These are phyloP conservation scores for Galerina sulciceps DNA, from an alignment of 768 basidiomycete species.

Conservation along the genomic window DNA sequence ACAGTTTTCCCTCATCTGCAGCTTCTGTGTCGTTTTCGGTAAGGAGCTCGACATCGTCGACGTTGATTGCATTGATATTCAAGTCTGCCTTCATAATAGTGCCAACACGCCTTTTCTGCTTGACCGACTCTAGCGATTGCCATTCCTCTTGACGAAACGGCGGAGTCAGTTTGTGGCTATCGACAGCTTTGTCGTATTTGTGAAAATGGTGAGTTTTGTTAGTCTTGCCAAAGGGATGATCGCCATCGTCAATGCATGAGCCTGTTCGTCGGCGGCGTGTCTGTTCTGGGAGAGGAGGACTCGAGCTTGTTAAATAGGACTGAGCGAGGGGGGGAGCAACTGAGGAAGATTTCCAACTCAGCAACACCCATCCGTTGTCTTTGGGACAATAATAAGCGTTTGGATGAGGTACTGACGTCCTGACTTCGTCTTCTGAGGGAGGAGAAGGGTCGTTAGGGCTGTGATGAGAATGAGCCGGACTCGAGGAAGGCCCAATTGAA, in stretches of 20 bases:
- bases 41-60: conserved; percentile 33
- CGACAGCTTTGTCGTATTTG: conserved; percentile 69
- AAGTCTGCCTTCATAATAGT: conserved; percentile 40
- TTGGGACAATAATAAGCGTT: conserved; percentile 83
- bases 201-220: conserved; percentile 87
- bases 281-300: conserved; percentile 59
- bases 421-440: conserved; percentile 61
- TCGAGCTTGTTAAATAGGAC: conserved; percentile 47
- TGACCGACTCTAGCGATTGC: conserved; percentile 53
- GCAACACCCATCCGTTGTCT: conserved; percentile 83
- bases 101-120: conserved; percentile 53
- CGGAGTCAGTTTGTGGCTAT: conserved; percentile 68
- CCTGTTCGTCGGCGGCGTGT: conserved; percentile 46
- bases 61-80: conserved; percentile 47
- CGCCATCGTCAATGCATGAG: conserved; percentile 58
- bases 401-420: conserved; percentile 77
- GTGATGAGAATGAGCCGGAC: conserved; percentile 6
- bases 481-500: conserved; percentile 20
- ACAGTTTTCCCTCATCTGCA: conserved; percentile 55
- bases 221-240: conserved; percentile 45
- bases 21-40: conserved; percentile 40
- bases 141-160: conserved; percentile 64
- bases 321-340: conserved; percentile 63
- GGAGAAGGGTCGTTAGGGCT: conserved; percentile 22
- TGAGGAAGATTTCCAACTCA: conserved; percentile 69